Conservation (phyloP, 306 rosid genomes). For the Fragaria nilgerrensis region DNA sequence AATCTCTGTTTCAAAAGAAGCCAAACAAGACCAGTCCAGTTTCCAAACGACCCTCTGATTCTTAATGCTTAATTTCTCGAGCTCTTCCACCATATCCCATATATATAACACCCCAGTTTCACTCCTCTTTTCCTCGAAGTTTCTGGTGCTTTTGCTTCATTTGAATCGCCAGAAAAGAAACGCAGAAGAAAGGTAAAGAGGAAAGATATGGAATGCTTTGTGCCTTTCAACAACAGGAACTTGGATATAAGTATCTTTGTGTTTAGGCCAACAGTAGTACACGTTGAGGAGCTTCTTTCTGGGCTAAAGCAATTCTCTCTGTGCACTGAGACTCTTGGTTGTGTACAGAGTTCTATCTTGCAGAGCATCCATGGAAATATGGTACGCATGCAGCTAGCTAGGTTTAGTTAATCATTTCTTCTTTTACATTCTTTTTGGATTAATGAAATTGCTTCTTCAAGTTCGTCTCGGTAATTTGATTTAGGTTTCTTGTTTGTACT, state of each 20-base stretch:
- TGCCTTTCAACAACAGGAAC: constrained; percentile 55
- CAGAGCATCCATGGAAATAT: constrained; percentile 89
- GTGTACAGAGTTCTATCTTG: constrained; percentile 66
- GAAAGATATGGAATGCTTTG: constrained; percentile 53
- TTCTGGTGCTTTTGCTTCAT: not conserved
- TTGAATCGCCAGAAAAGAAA: not conserved
- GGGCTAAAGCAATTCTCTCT: constrained; percentile 58
- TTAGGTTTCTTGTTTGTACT: not conserved
- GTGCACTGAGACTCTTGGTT: constrained; percentile 59
- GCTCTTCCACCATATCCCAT: constrained; percentile 6
- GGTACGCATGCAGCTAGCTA: constrained; percentile 30
- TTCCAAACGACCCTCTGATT: not conserved
- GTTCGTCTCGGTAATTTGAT: not conserved
- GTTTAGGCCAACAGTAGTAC: constrained; percentile 69
- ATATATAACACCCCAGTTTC: not conserved
- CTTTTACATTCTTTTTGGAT: not conserved
- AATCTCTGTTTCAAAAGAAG: constrained; percentile 14
- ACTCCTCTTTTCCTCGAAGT: constrained; percentile 2
- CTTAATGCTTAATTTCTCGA: not conserved
- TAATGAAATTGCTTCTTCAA: not conserved
- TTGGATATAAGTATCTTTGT: constrained; percentile 59
- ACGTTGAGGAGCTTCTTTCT: constrained; percentile 57
- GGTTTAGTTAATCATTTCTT: not conserved
- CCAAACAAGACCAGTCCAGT: constrained; percentile 32
- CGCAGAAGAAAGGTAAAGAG: not conserved